These are phyloP conservation scores for Macrolepiota dolichaula DNA, from an alignment of 768 basidiomycete genomes.

Conservation along the genomic window DNA sequence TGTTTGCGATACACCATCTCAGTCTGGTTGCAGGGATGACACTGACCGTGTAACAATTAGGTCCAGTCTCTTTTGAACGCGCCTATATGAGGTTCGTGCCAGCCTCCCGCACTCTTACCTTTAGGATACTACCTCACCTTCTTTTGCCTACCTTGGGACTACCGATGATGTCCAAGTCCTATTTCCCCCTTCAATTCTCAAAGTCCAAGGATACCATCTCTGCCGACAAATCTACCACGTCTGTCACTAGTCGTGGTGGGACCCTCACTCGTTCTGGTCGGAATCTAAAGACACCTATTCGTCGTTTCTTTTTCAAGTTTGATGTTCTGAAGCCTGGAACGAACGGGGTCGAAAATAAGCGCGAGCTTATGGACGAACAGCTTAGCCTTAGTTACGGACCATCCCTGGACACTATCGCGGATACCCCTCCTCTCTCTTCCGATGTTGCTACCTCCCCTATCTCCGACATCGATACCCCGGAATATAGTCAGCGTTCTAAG, in stretches of 20 bases:
- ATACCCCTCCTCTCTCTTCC: constrained; percentile 1
- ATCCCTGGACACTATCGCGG: neutral
- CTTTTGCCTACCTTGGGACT: neutral
- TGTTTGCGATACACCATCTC: neutral
- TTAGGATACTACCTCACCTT: too few species aligned
- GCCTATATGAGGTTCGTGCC: neutral
- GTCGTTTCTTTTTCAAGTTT: constrained; percentile 39
- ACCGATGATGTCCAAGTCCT: neutral
- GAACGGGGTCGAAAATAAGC: constrained; percentile 24
- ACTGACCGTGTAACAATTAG: neutral
- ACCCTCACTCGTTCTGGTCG: neutral
- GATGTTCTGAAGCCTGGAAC: constrained; percentile 25
- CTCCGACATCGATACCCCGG: constrained; percentile 1
- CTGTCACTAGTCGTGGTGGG: neutral
- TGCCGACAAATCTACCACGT: constrained; percentile 1
- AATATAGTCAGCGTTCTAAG: neutral
- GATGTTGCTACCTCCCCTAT: neutral
- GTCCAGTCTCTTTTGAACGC: neutral
- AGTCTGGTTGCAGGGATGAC: neutral
- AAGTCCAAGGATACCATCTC: neutral
- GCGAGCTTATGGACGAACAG: constrained; percentile 16
- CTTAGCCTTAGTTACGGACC: neutral
- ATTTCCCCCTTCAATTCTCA: neutral
- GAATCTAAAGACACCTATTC: constrained; percentile 27
- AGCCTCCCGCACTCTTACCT: neutral